These are phyloP conservation scores for Lichtheimia ramosa DNA, from an alignment of 371 early-diverging fungal species.

Conservation along the genomic window DNA sequence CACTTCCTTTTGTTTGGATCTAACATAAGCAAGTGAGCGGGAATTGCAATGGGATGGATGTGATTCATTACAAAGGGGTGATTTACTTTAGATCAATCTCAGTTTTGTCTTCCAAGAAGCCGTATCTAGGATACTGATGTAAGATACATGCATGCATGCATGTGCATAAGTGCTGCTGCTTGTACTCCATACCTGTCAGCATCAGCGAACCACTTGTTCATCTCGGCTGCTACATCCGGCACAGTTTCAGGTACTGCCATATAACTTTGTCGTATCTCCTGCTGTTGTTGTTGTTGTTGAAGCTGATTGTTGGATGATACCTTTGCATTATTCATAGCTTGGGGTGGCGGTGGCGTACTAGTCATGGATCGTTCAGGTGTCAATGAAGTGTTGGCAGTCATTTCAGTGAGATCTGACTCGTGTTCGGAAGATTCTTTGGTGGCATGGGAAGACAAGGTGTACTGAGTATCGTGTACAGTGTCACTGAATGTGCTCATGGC, in stretches of 20 bases:
- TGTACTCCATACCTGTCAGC: conserved; percentile 35
- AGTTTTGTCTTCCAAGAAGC: conserved; percentile 33
- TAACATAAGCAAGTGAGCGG: too few species aligned
- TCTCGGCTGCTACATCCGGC: conserved; percentile 33
- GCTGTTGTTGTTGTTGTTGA: too few species aligned
- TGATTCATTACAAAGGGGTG: conserved; percentile 3
- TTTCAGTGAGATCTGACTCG: conserved; percentile 10
- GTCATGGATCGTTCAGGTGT: conserved; percentile 4
- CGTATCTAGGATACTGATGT: conserved; percentile 33
- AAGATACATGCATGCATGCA: not conserved
- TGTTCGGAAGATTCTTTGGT: conserved; percentile 14
- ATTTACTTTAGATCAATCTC: conserved; percentile 6
- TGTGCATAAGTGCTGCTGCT: not conserved
- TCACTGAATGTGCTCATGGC: too few species aligned
- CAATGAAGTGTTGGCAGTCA: conserved; percentile 9
- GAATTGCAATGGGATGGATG: too few species aligned
- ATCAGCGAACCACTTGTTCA: conserved; percentile 52
- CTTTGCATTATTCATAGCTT: too few species aligned
- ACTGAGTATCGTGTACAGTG: too few species aligned
- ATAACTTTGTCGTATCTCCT: conserved; percentile 14
- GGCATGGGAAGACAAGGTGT: not conserved
- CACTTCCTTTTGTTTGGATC: conserved; percentile 34
- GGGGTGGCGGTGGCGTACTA: not conserved
- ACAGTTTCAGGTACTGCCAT: conserved; percentile 12
- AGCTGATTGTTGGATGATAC: too few species aligned